phyloP scores from a whole-genome alignment of 2,329 filamentous ascomycete species.

The Fusarium sublunatum region DNA sequence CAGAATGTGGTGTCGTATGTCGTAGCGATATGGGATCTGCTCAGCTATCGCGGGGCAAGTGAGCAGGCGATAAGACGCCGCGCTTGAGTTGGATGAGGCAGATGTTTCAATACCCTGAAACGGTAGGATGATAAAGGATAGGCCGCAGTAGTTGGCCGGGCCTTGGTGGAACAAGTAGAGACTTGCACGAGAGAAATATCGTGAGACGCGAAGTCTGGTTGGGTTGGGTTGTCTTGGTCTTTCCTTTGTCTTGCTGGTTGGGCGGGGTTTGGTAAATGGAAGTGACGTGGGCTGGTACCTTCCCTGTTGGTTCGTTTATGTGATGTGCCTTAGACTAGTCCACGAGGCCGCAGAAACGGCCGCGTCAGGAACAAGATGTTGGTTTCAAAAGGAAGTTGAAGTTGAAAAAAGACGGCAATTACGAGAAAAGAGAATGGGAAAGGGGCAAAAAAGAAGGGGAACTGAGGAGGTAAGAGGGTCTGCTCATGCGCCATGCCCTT shows the following conservation, averaged over 20 bases:
- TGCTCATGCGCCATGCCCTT: constrained; percentile 26
- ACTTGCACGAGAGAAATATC: constrained; percentile 5
- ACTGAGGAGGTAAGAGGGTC: background rate
- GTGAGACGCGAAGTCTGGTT: constrained; percentile 7
- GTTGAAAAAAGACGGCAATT: constrained; percentile 2
- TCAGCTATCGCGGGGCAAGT: constrained; percentile 31
- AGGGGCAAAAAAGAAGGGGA: background rate
- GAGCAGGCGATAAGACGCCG: constrained; percentile 7
- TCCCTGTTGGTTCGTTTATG: constrained; percentile 24
- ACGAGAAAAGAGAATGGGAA: constrained; percentile 7
- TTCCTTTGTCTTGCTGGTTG: constrained; percentile 32
- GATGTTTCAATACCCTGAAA: constrained; percentile 15
- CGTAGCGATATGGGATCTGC: constrained; percentile 18
- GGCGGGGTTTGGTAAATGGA: constrained; percentile 39
- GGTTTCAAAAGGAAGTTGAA: constrained; percentile 13
- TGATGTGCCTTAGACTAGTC: constrained; percentile 26
- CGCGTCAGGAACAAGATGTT: constrained; percentile 41
- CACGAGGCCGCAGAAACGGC: constrained; percentile 48
- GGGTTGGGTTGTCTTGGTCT: constrained; percentile 1
- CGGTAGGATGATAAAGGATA: constrained; percentile 10
- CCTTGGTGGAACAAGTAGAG: constrained; percentile 18
- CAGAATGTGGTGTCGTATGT: constrained; percentile 3
- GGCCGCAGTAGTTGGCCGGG: constrained; percentile 12
- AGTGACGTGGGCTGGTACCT: constrained; percentile 30
- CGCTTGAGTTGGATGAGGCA: constrained; percentile 17